phyloP scores from a whole-genome alignment of 2,329 filamentous ascomycete species.

The Acrocalymma vagum region DNA sequence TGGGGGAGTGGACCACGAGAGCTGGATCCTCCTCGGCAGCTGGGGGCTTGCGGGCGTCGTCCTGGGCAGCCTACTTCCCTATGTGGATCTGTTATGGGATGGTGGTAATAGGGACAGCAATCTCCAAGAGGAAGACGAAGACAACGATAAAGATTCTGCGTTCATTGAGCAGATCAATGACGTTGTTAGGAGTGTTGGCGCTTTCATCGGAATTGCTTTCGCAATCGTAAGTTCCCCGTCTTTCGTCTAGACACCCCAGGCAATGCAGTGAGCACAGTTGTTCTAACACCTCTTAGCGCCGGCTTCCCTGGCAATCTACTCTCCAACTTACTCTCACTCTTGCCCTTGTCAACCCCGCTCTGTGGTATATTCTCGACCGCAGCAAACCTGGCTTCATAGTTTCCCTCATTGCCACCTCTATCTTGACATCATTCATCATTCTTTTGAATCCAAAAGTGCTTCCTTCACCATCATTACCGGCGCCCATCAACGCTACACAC shows the following conservation, averaged over 20 bases:
- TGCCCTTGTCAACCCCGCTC: constrained; percentile 86
- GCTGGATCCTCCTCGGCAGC: constrained; percentile 74
- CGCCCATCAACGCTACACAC: constrained; percentile 32
- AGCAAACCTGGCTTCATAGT: constrained; percentile 85
- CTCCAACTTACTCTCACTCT: constrained; percentile 92
- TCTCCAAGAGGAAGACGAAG: constrained; percentile 23
- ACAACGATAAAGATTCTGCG: constrained; percentile 49
- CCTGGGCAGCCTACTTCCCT: constrained; percentile 82
- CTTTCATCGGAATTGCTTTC: constrained; percentile 77
- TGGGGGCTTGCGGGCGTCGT: constrained; percentile 85
- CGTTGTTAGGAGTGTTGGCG: constrained; percentile 73
- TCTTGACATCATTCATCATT: constrained; percentile 77
- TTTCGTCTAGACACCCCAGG: too few relatives aligned
- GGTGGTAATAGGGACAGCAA: constrained; percentile 48
- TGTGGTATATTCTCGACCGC: constrained; percentile 97
- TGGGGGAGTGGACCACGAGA: constrained; percentile 61
- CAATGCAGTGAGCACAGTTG: background rate
- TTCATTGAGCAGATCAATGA: constrained; percentile 75
- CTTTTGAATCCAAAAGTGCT: constrained; percentile 81
- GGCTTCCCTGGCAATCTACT: constrained; percentile 91
- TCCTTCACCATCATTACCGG: constrained; percentile 55
- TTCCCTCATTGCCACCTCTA: constrained; percentile 75
- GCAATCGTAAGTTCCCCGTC: constrained; percentile 74
- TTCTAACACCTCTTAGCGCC: constrained; percentile 66
- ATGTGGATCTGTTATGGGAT: constrained; percentile 81